These are phyloP conservation scores for Penicillium taxi DNA, from an alignment of 495 filamentous ascomycete species.

Conservation along the genomic window DNA sequence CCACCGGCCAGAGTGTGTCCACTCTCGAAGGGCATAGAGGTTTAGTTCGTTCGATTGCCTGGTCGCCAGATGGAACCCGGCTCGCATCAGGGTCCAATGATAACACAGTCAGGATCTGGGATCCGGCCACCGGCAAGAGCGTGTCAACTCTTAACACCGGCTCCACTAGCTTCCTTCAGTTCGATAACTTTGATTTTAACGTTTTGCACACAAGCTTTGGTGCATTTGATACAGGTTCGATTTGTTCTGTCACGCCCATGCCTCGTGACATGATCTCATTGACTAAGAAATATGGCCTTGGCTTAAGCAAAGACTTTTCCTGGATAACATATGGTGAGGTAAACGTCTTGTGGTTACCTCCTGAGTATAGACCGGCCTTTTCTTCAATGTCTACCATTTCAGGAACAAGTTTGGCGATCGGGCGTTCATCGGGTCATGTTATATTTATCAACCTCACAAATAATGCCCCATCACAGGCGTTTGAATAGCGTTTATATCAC, in stretches of 20 bases:
- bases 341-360: slow-evolving; percentile 14
- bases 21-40: slow-evolving; percentile 1
- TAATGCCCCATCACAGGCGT: neutral
- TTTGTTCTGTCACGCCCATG: too few species aligned
- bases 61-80: slow-evolving; percentile 1
- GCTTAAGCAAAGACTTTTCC: slow-evolving; percentile 1
- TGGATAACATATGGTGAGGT: slow-evolving; percentile 11
- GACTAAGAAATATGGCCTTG: neutral
- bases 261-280: neutral
- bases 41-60: neutral
- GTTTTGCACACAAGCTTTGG: too few species aligned
- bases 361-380: slow-evolving; percentile 8
- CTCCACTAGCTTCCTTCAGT: neutral
- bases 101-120: slow-evolving; percentile 3
- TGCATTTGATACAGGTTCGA: too few species aligned
- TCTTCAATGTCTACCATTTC: slow-evolving; percentile 2
- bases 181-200: too few species aligned
- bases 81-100: neutral
- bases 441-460: slow-evolving; percentile 7
- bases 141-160: neutral
- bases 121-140: slow-evolving; percentile 1
- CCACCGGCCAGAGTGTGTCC: slow-evolving; percentile 1
- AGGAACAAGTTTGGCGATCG: slow-evolving; percentile 5
- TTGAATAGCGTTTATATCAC: too few species aligned
- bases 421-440: slow-evolving; percentile 5